A percentile compares a stretch with the other conserved stretches of the same genome.
Evolutionary conservation across 257 asterid species (phyloP).

Genomic region (Przewalskia tangutica): DNA sequence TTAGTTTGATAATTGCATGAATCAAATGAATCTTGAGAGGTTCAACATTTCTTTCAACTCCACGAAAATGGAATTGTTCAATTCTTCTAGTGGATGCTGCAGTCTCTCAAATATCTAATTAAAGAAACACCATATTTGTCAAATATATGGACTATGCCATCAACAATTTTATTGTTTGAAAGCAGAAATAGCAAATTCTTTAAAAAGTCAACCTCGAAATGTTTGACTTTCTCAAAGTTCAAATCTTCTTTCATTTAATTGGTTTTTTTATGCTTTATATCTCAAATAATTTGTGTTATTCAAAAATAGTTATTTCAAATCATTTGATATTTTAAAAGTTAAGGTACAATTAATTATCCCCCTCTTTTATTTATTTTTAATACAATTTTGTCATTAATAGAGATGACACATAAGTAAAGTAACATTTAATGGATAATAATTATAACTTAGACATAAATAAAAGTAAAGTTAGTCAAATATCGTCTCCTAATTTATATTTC

Average conservation of each 20-base stretch:
- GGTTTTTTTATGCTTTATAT: not conserved
- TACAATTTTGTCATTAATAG: no score
- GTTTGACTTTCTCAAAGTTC: not conserved
- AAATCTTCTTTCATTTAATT: not conserved
- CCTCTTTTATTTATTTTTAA: no score
- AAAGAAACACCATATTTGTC: not conserved
- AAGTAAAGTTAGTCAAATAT: no score
- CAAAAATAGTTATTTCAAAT: no score
- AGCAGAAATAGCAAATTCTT: not conserved
- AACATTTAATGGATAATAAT: no score
- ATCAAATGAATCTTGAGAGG: not conserved
- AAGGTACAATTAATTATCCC: no score
- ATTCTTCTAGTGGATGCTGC: not conserved
- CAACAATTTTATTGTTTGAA: not conserved
- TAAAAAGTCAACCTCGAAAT: not conserved
- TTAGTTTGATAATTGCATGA: not conserved
- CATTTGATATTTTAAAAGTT: no score
- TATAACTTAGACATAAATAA: no score
- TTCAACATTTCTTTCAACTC: not conserved
- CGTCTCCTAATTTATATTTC: no score
- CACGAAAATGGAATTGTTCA: not conserved
- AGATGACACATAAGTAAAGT: no score
- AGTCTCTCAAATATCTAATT: not conserved
- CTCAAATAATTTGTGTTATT: no score
- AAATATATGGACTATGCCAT: not conserved